phyloP scores from a whole-genome alignment of 140 eudicot genomes.

The Stevia rebaudiana region DNA sequence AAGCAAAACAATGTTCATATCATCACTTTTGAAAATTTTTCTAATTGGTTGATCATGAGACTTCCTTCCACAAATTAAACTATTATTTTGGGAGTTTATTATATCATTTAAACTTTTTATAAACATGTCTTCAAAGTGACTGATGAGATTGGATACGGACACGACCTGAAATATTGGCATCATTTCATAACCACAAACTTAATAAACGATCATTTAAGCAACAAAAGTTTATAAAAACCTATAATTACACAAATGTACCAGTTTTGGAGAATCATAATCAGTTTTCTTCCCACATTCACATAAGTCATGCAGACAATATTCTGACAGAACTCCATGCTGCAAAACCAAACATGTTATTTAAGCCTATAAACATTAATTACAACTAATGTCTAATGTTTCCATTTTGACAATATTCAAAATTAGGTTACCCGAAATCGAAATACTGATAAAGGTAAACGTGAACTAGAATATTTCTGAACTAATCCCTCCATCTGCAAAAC shows the following conservation, averaged over 20 bases:
- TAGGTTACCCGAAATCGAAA: conserved; percentile 49
- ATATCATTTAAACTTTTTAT: conserved; percentile 26
- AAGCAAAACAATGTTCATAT: conserved; percentile 52
- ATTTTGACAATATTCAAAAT: conserved; percentile 9
- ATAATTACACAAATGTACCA: conserved; percentile 36
- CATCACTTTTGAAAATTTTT: conserved; percentile 48
- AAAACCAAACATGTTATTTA: conserved; percentile 17
- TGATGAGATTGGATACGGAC: conserved; percentile 54
- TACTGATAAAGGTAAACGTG: conserved; percentile 52
- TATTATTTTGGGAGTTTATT: conserved; percentile 13
- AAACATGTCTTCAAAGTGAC: conserved; percentile 50
- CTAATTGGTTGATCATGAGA: conserved; percentile 42
- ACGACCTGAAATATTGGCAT: conserved; percentile 46
- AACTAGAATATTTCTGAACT: conserved; percentile 64
- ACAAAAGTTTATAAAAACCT: background rate
- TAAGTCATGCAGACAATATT: conserved; percentile 69
- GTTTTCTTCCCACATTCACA: conserved; percentile 40
- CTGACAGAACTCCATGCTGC: conserved; percentile 71
- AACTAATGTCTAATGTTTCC: background rate
- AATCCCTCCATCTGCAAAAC: conserved; percentile 68
- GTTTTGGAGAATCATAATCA: conserved; percentile 31
- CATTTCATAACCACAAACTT: background rate
- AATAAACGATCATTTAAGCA: background rate
- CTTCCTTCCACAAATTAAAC: conserved; percentile 41
- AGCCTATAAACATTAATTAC: background rate